Evolutionary conservation across 805 yeast genomes (phyloP), one percentile per base, ranked within the genome.

Genomic region (Kluyveromyces aestuarii): DNA sequence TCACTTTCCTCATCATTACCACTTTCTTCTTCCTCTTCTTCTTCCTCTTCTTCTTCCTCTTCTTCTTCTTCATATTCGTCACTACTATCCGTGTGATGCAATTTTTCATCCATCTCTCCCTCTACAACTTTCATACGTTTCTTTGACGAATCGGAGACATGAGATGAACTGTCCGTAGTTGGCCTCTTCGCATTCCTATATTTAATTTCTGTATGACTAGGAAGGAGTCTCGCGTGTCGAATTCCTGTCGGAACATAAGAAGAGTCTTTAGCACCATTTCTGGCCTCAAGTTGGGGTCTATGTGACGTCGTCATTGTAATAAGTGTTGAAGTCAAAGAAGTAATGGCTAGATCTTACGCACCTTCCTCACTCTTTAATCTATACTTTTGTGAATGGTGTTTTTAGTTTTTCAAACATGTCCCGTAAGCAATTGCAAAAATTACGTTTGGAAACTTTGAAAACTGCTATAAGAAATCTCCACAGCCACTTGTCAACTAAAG

Each of bases 271-370:
- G 68, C 67, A 45, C 76, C 79, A 47, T 82, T 81, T 56, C 79
- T 72, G 17, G 84, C 84, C 53, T 81, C 87, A 52, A 82, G 72
- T 7, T 85, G 82, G 0, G 87, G 86, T 59, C 84, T 73, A 57
- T 80, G 85, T 9, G 85, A 84, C 3, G 86, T 78, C 0, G 87
- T 79, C 87, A 82, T 30, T 30, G 8, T 5, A 30, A 7, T 13
- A 30, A 30, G 14, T 14, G n/a, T 25, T 40, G 13, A 40, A 21
- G 25, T 21, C 25, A 21, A 21, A 4, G 6, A 21, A 21, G 25
- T 21, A 21, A 21, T 6, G 3, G 3, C 25, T 21, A 21, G 25
- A 21, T 21, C 25, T 21, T 21, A 21, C 6, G 6, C 6, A 21
- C 25, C 6, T 21, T 21, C 6, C 25, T 21, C 25, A 21, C 25